Evolutionary conservation across 1,284 basidiomycete species (phyloP).

Genomic region (Trichosporon sp.): DNA sequence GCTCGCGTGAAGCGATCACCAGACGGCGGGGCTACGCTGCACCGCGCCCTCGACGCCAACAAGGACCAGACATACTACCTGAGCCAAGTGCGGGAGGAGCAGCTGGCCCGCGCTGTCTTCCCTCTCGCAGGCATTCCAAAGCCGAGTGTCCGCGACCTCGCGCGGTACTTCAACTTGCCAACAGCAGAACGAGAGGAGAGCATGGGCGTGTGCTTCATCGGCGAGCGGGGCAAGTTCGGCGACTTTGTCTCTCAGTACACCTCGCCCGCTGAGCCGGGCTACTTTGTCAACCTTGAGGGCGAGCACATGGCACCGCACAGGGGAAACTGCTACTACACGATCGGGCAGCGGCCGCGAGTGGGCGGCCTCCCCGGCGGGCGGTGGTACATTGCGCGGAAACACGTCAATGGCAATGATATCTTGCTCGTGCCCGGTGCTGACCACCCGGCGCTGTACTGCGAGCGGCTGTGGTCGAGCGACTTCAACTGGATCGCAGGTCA

Average conservation of each 20-base stretch:
- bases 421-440: slow-evolving; percentile 67
- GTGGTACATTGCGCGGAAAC: slow-evolving; percentile 74
- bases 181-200: slow-evolving; percentile 78
- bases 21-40: slow-evolving; percentile 57
- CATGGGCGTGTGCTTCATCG: slow-evolving; percentile 97
- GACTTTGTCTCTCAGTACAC: slow-evolving; percentile 76
- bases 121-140: slow-evolving; percentile 68
- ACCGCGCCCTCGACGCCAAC: slow-evolving; percentile 58
- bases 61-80: slow-evolving; percentile 97
- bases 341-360: slow-evolving; percentile 72
- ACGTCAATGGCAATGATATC: slow-evolving; percentile 57
- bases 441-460: slow-evolving; percentile 61
- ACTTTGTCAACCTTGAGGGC: slow-evolving; percentile 61
- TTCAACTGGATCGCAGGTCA: slow-evolving; percentile 68
- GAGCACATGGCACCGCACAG: slow-evolving; percentile 59
- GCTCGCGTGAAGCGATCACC: slow-evolving; percentile 59
- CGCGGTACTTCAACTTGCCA: slow-evolving; percentile 60
- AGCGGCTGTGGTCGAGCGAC: slow-evolving; percentile 50
- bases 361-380: slow-evolving; percentile 56
- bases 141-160: slow-evolving; percentile 68
- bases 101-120: slow-evolving; percentile 63
- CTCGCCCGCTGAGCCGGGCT: slow-evolving; percentile 55
- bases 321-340: slow-evolving; percentile 82
- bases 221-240: slow-evolving; percentile 67
- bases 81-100: slow-evolving; percentile 63